Base-by-base conservation (phyloP, 805 yeast species). In the Wickerhamomyces xylosicus region DNA sequence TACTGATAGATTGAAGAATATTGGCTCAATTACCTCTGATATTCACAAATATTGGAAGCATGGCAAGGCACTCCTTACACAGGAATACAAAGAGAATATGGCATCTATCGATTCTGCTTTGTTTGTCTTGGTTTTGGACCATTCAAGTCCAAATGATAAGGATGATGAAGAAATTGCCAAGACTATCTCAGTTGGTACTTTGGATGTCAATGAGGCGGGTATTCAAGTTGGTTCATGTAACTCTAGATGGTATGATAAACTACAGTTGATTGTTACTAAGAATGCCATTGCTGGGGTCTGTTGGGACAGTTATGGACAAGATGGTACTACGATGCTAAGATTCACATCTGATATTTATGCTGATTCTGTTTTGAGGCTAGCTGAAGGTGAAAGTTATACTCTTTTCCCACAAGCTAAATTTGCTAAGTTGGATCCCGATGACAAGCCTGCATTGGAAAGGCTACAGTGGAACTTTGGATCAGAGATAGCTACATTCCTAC, bases 171-270 rank as follows among this genome's bases (percentile, higher is more conserved):
- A 49, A 6, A 35, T 49, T 33, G 54, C 51, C 13, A 77, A 82
- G 53, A 79, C 84, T 54, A 79, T 86, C 67, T 74, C 85, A 37
- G 85, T 92, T 57, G 97, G 97, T 5, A 76, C 83, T 39, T 74
- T 85, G 14, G 67, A 67, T 19, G 67, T 87, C 33, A 84, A 84
- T 46, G 74, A 79, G 6, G 39, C 44, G 27, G 96, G 95, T 47
- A 76, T 84, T 38, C 96, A 87, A 61, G 78, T 81, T 11, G 97
- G 97, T 33, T 84, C 95, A 1, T 86, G 95, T 64, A 81, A 90
- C 21, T 86, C 90, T 47, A 67, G 97, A 57, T 87, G 95, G 96
- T 87, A 85, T 55, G 97, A 95, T 9, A 75, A 74, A 50, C 32
- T 87, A 47, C 96, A 87, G 58, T 66, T 87, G 42, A 79, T 87